A percentile compares a stretch with the other conserved stretches of the same genome.
phyloP scores from a whole-genome alignment of 2,329 filamentous ascomycete genomes.

The Hymenotorrendiella dingleyae region DNA sequence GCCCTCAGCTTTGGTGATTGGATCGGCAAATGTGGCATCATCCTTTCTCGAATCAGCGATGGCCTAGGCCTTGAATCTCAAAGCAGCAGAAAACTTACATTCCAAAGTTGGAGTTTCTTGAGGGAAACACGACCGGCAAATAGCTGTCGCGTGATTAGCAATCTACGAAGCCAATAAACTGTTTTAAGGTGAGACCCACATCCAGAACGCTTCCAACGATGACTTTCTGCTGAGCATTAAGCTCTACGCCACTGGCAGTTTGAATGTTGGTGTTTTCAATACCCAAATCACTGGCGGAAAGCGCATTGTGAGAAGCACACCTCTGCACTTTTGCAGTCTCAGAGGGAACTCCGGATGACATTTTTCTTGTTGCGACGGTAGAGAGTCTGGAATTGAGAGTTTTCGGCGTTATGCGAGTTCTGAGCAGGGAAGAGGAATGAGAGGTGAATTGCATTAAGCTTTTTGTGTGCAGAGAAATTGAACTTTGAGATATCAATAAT shows the following conservation, averaged over 20 bases:
- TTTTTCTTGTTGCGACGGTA: conserved; percentile 9
- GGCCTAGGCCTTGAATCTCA: background rate
- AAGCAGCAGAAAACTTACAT: conserved; percentile 11
- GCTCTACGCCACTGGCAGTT: conserved; percentile 43
- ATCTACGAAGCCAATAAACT: no score
- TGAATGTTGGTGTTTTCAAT: conserved; percentile 51
- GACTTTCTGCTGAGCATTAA: conserved; percentile 45
- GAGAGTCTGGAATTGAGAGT: background rate
- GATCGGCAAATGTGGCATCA: conserved; percentile 52
- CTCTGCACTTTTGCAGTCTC: conserved; percentile 20
- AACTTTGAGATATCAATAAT: no score
- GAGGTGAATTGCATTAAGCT: no score
- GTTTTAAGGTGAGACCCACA: conserved; percentile 24
- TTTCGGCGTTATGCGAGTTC: no score
- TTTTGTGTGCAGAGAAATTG: no score
- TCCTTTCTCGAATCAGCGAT: conserved; percentile 27
- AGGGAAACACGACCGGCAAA: conserved; percentile 55
- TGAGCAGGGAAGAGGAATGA: no score
- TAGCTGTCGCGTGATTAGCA: no score
- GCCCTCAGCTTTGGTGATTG: conserved; percentile 51
- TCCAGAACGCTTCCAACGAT: conserved; percentile 54
- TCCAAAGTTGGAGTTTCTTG: conserved; percentile 54
- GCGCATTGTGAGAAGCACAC: background rate
- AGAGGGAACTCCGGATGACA: conserved; percentile 28
- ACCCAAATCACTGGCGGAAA: conserved; percentile 16